Conservation (phyloP, 2,329 filamentous ascomycete genomes). For the Diaporthe humulicola region DNA sequence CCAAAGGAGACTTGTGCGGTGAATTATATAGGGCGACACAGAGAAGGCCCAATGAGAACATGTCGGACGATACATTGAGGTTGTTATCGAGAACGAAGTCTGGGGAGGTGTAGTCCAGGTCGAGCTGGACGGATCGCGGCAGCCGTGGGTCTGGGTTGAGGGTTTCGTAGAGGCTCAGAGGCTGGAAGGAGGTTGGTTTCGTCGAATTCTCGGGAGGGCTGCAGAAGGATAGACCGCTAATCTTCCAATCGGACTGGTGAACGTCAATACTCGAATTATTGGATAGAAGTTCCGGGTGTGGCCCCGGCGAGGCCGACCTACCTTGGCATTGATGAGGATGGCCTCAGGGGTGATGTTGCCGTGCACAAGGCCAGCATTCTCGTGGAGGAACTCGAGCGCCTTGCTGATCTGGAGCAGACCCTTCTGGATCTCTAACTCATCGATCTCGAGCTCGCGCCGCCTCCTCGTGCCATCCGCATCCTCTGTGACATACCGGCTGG, state of each 20-base stretch:
- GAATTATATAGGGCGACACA: slow-evolving; percentile 94
- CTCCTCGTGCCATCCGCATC: slow-evolving; percentile 80
- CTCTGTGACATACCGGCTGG: slow-evolving; percentile 85
- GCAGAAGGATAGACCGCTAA: slow-evolving; percentile 93
- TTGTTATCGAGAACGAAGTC: slow-evolving; percentile 95
- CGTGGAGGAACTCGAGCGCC: slow-evolving; percentile 93
- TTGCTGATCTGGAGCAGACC: slow-evolving; percentile 93
- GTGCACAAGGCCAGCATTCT: slow-evolving; percentile 93
- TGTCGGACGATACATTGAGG: slow-evolving; percentile 85
- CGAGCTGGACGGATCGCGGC: slow-evolving; percentile 85
- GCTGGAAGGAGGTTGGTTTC: slow-evolving; percentile 80
- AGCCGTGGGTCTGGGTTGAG: slow-evolving; percentile 88
- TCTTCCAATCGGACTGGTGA: slow-evolving; percentile 92
- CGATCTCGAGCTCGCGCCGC: slow-evolving; percentile 88
- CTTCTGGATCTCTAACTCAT: slow-evolving; percentile 98
- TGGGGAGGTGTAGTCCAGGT: slow-evolving; percentile 93
- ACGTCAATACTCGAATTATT: slow-evolving; percentile 43
- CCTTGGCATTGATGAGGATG: slow-evolving; percentile 94
- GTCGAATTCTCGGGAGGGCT: slow-evolving; percentile 83
- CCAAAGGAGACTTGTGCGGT: slow-evolving; percentile 89
- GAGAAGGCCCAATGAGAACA: slow-evolving; percentile 92
- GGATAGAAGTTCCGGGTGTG: not conserved
- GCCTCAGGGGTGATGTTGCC: slow-evolving; percentile 95
- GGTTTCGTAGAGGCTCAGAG: slow-evolving; percentile 85
- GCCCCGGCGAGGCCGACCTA: slow-evolving; percentile 51